Evolutionary conservation across 2,329 filamentous ascomycete genomes (phyloP).

Genomic region (Pseudogymnoascus sp.): DNA sequence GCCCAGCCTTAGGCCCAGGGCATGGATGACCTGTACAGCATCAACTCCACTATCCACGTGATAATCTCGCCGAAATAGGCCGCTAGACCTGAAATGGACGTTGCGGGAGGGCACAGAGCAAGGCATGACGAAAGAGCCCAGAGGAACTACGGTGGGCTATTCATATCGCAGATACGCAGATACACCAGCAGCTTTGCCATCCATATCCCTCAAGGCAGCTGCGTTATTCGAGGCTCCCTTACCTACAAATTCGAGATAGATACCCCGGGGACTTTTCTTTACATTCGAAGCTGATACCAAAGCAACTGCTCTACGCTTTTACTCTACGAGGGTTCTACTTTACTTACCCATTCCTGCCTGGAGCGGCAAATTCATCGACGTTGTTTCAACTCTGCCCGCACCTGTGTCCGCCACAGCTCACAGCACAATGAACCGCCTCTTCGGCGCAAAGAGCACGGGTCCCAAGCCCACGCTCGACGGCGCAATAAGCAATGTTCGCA

Average conservation of each 20-base stretch:
- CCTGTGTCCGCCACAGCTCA: not conserved
- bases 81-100: not conserved
- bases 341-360: not conserved
- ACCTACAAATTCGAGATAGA: not conserved
- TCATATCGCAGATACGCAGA: not conserved
- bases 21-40: slow-evolving; percentile 8
- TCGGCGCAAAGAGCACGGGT: slow-evolving; percentile 76
- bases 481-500: slow-evolving; percentile 69
- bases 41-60: slow-evolving; percentile 7
- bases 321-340: not conserved
- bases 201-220: slow-evolving; percentile 2
- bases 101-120: not conserved
- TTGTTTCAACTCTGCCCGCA: not conserved
- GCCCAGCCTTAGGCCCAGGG: slow-evolving; percentile 6
- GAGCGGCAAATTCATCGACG: not conserved
- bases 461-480: slow-evolving; percentile 83
- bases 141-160: not conserved
- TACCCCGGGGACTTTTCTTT: not conserved
- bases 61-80: slow-evolving; percentile 9
- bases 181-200: not conserved
- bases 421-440: slow-evolving; percentile 81
- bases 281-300: not conserved
- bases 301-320: not conserved
- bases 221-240: not conserved
- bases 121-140: slow-evolving; percentile 1